Conservation (phyloP, 73 alveolate species). For the Paramecium primaurelia region DNA sequence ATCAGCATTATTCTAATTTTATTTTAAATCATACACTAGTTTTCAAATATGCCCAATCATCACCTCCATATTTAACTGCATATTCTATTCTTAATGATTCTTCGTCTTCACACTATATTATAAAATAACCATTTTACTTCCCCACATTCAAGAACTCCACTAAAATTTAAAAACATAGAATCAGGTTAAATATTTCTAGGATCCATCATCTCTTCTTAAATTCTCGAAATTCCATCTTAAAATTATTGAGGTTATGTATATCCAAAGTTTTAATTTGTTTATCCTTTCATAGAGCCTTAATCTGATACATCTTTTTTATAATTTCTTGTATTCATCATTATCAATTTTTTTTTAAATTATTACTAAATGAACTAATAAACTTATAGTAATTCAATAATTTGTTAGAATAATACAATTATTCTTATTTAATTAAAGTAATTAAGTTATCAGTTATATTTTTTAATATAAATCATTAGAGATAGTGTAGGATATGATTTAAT, state of each 20-base stretch:
- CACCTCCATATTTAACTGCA: slow-evolving; percentile 39
- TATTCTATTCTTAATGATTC: slow-evolving; percentile 53
- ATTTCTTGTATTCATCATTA: background rate
- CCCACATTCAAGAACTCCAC: slow-evolving; percentile 59
- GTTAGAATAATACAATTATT: background rate
- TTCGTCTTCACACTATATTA: slow-evolving; percentile 49
- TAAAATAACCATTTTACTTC: background rate
- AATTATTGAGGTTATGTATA: background rate
- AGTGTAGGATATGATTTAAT: too few species aligned
- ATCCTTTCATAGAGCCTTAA: background rate
- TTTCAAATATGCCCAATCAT: background rate
- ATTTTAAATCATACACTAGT: background rate
- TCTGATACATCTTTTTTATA: slow-evolving; percentile 6
- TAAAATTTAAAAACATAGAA: slow-evolving; percentile 52
- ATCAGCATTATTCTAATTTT: slow-evolving; percentile 19
- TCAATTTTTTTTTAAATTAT: background rate
- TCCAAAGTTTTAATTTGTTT: background rate
- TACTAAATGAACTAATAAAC: background rate
- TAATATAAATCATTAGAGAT: too few species aligned
- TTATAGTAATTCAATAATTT: background rate
- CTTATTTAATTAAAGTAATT: too few species aligned
- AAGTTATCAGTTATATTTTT: background rate
- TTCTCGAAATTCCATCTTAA: background rate
- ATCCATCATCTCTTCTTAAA: background rate
- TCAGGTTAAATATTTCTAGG: background rate